These are phyloP conservation scores for Sophora flavescens DNA, from an alignment of 306 rosid species.

Conservation along the genomic window DNA sequence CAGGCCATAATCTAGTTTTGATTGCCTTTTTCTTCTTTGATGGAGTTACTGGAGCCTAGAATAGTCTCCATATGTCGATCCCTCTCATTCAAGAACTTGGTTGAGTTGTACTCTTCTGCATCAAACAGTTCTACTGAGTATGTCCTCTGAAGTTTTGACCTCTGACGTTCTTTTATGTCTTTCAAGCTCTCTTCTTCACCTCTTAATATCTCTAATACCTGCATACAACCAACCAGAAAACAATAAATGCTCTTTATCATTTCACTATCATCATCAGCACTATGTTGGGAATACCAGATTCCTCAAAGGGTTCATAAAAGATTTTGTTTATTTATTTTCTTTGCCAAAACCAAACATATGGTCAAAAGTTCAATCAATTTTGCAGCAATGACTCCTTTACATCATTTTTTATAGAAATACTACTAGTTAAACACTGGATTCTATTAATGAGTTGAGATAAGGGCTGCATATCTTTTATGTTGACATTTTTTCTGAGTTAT, in stretches of 20 bases:
- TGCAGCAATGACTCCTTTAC: neutral
- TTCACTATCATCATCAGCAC: neutral
- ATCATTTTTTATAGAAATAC: too few species aligned
- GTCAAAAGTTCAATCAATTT: neutral
- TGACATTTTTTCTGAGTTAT: too few species aligned
- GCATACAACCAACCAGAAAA: slow-evolving; percentile 29
- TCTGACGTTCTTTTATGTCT: slow-evolving; percentile 51
- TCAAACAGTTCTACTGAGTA: slow-evolving; percentile 82
- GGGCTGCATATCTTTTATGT: too few species aligned
- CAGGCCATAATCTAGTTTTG: slow-evolving; percentile 27
- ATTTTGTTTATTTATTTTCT: neutral
- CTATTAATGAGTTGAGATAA: too few species aligned
- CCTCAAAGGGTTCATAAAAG: neutral
- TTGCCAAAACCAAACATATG: neutral
- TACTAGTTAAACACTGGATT: too few species aligned
- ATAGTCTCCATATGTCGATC: slow-evolving; percentile 66
- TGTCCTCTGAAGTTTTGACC: slow-evolving; percentile 69
- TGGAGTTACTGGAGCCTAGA: slow-evolving; percentile 49
- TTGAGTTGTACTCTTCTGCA: slow-evolving; percentile 91
- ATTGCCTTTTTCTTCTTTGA: slow-evolving; percentile 10
- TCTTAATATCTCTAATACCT: slow-evolving; percentile 70
- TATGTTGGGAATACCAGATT: neutral
- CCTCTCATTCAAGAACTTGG: slow-evolving; percentile 63
- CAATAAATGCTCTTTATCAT: slow-evolving; percentile 5
- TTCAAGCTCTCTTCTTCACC: slow-evolving; percentile 61